Base-by-base conservation (phyloP, 768 basidiomycete genomes). In the Rhodotorula babjevae region DNA sequence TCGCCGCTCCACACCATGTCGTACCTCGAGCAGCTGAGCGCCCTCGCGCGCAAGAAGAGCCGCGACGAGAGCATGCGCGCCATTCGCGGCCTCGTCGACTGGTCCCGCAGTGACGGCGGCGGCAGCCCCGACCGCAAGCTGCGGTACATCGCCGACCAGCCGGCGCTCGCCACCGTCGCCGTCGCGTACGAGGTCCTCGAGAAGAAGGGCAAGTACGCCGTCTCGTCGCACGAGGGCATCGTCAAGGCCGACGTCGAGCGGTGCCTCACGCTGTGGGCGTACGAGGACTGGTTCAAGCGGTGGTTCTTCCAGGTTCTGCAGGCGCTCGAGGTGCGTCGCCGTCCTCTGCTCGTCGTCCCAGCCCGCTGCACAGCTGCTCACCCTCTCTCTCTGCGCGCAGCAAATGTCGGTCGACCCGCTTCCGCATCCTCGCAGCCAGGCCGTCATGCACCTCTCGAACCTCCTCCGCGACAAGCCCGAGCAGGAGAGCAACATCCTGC, bases 271-370 rank as follows among this genome's bases (percentile, higher is more conserved):
- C 69, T 89, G 7, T 98, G 90, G 89, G 89, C 89, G 72, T 98
- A 96, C 80, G 96, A 99, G 81, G 95, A 98, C 77, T 97, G 92
- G 91, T 80, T 97, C 62, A 99, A 99, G 82, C 93, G 93, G 75
- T 98, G 89, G 81, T 97, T 96, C 83, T 98, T 95, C 82, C 88
- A 88, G 4, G 81, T 96, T 52, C 85, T 98, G 7, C 91, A 95
- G 80, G 87, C 91, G 52, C 86, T 97, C 27, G 95, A 99, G 86
- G 92, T 90, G 55, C 19, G 71, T 19, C 50, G 0, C 21, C n/a
- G n/a, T n/a, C n/a, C n/a, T n/a, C n/a, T n/a, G n/a, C n/a, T n/a
- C n/a, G n/a, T n/a, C n/a, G n/a, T n/a, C n/a, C n/a, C n/a, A n/a
- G n/a, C n/a, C n/a, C n/a, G n/a, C n/a, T n/a, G n/a, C n/a, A n/a